Evolutionary conservation across 345 rosid species (phyloP), one percentile per base, ranked within the genome.

Genomic region (Zanthoxylum bungeanum): DNA sequence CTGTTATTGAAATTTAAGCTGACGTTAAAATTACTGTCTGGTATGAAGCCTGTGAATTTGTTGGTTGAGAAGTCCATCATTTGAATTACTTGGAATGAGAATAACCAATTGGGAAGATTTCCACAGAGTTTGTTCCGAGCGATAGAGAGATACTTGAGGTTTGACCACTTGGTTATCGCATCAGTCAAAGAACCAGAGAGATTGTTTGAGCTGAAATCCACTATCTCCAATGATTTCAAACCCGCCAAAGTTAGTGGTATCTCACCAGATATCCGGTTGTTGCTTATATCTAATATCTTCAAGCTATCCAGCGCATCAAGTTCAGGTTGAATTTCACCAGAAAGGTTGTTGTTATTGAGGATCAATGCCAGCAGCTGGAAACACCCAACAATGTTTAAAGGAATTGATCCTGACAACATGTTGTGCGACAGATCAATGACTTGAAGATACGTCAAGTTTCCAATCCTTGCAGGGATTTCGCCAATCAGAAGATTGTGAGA

Each of bases 241-340:
- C 98, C 91, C 0, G 97, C 98, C 71, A 93, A 74, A 66, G 98
- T 93, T 46, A 91, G 84, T 0, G 97, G 97, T 58, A 93, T 90
- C 84, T 91, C 97, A 37, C 98, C 97, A 0, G 96, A 89, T 40
- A 90, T 81, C 71, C 49, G 66, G 82, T 93, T 93, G 80, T 79
- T 89, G 87, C 97, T 87, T 64, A 90, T 82, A 71, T 93, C 97
- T 19, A 93, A 79, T 75, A 93, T 88, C 83, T 86, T 87, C 60
- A 93, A 68, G 81, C 97, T 81, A 73, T 89, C 87, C 73, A 91
- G 75, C 0, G 97, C 98, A 71, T 93, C 98, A 47, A 93, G 93
- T 82, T 93, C 98, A 0, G 93, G 98, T 70, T 91, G 94, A 58
- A 93, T 87, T 80, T 87, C 91, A 2, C 97, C 97, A 0, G 90